A percentile compares a stretch with the other conserved stretches of the same genome.
Conservation (phyloP, 495 filamentous ascomycete genomes). For the Glonium stellatum region DNA sequence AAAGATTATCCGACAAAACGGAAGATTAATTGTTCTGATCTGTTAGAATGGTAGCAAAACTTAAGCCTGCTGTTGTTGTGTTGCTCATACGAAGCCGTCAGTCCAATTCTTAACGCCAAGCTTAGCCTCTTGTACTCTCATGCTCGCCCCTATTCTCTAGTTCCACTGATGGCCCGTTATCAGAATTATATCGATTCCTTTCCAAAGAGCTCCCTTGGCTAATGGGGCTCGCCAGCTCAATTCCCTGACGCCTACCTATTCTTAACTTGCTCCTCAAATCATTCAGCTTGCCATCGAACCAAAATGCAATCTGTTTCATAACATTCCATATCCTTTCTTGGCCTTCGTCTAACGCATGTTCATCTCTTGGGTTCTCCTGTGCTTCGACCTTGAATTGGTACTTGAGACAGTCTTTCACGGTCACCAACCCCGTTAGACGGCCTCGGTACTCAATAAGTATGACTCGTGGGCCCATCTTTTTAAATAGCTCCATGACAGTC, state of each 20-base stretch:
- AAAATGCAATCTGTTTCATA: conserved; percentile 25
- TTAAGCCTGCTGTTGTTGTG: no score
- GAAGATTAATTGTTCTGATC: no score
- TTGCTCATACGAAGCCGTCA: no score
- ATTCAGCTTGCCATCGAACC: conserved; percentile 24
- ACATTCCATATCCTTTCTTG: conserved; percentile 34
- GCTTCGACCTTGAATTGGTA: conserved; percentile 97
- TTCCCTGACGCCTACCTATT: conserved; percentile 9
- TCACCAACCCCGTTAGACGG: conserved; percentile 74
- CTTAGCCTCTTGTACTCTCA: neutral
- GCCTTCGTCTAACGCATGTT: conserved; percentile 34
- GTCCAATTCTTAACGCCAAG: no score
- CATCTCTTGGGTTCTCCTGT: conserved; percentile 63
- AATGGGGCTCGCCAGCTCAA: conserved; percentile 20
- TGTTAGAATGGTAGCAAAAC: no score
- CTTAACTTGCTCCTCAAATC: conserved; percentile 14
- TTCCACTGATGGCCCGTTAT: conserved; percentile 15
- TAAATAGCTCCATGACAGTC: conserved; percentile 98
- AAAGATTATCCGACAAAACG: no score
- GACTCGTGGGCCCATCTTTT: conserved; percentile 93
- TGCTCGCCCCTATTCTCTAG: conserved; percentile 18
- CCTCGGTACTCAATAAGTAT: conserved; percentile 90
- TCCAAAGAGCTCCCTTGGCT: neutral
- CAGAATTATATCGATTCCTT: conserved; percentile 2
- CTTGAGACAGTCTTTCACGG: conserved; percentile 94